Evolutionary conservation across 495 filamentous ascomycete species (phyloP), one percentile per base, ranked within the genome.

Genomic region (Cercophora samala): DNA sequence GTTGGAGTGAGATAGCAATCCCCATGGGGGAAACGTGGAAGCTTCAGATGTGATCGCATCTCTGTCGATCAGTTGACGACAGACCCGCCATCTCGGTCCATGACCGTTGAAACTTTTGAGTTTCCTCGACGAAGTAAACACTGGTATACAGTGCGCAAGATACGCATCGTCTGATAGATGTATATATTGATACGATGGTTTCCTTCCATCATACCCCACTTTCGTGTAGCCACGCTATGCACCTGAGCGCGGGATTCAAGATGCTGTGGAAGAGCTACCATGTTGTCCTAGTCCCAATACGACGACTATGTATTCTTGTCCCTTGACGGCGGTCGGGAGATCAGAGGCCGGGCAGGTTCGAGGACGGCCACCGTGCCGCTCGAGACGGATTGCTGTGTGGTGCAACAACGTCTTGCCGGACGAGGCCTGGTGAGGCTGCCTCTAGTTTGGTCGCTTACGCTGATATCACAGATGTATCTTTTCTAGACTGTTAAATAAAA

Each of bases 71-170:
- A 46, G 37, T 46, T 9, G 11, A 46, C 37, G 5, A 46, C 37
- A 3, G 37, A 46, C 37, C 58, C 58, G 26, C 58, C 58, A 17
- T 60, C 58, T 60, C 23, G 58, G 58, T 60, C 26, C 22, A 60
- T 32, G 58, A 21, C 58, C 3, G 60, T 62, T 62, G 60, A 42
- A 23, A 42, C 32, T 42, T 62, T 42, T 3, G 1, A 62, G 29
- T 13, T 62, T 6, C 29, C 29, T 23, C 24, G 15, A 25, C 26
- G 3, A 56, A 56, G 53, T 19, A 56, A 56, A 56, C 53, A 56
- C 6, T 56, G 53, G 19, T 56, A 56, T 23, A 8, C n/a, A 56
- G 22, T 23, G 5, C 53, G n/a, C 53, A 56, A 19, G 53, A 18
- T 23, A 21, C n/a, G 13, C 5, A 23, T 22, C 18, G n/a, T 56